phyloP scores from a whole-genome alignment of 768 basidiomycete species.

The Rhodotorula babjevae region DNA sequence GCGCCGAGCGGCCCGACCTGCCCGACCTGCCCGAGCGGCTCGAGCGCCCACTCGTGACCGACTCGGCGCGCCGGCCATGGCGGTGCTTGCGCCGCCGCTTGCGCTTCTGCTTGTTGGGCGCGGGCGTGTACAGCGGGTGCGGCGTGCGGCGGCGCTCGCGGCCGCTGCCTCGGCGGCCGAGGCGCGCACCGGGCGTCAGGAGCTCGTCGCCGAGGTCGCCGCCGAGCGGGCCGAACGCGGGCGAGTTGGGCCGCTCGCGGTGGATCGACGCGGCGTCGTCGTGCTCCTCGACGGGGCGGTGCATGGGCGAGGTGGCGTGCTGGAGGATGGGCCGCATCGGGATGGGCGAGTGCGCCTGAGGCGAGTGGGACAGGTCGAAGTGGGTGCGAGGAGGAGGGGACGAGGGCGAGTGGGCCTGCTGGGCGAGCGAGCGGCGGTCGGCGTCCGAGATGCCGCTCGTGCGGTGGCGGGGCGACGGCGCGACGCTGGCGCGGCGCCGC shows the following conservation, averaged over 20 bases:
- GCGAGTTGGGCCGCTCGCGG: conserved; percentile 14
- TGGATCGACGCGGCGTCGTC: conserved; percentile 10
- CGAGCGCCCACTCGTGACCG: conserved; percentile 23
- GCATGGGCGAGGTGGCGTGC: neutral
- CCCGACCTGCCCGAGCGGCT: conserved; percentile 15
- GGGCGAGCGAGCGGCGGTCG: conserved; percentile 4
- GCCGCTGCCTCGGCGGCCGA: too few relatives aligned
- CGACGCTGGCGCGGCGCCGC: neutral
- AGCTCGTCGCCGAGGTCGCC: conserved; percentile 16
- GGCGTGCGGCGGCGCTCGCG: conserved; percentile 12
- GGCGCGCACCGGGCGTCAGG: neutral
- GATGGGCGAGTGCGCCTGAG: conserved; percentile 2
- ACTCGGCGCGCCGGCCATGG: conserved; percentile 8
- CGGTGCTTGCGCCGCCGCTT: conserved; percentile 14
- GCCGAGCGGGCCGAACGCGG: conserved; percentile 22
- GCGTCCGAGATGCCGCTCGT: neutral
- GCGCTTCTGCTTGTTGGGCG: neutral
- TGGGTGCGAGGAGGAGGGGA: conserved; percentile 11
- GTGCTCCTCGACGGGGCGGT: neutral
- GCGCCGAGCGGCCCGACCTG: conserved; percentile 16
- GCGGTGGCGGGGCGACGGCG: neutral
- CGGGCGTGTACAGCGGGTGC: conserved; percentile 39
- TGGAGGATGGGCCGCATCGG: conserved; percentile 26
- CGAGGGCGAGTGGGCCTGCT: neutral
- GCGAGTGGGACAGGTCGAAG: conserved; percentile 26